phyloP scores from a whole-genome alignment of 352 stramenopile species.

The Hyaloperonospora brassicae region DNA sequence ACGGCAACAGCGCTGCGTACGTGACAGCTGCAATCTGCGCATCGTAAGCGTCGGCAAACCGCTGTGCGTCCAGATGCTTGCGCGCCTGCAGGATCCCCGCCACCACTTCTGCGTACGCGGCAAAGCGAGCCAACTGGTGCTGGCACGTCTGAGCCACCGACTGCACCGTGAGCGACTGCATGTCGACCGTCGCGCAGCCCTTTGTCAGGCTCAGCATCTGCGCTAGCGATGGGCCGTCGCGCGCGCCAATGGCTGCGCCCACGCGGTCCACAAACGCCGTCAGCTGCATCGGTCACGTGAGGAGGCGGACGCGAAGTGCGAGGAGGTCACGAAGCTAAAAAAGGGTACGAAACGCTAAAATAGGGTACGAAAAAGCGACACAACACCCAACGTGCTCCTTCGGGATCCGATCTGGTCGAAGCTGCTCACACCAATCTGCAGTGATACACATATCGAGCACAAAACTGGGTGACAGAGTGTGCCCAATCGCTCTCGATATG shows the following conservation, averaged over 20 bases:
- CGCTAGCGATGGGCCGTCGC: conserved; percentile 45
- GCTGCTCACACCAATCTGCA: no score
- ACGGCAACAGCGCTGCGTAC: conserved; percentile 22
- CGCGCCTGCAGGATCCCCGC: conserved; percentile 55
- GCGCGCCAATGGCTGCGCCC: conserved; percentile 33
- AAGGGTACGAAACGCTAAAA: no score
- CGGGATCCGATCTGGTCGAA: no score
- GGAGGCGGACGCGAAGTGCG: no score
- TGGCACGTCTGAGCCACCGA: conserved; percentile 48
- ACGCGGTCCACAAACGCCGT: conserved; percentile 56
- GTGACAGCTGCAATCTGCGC: conserved; percentile 65
- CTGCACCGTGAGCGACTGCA: conserved; percentile 36
- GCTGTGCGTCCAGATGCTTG: conserved; percentile 38
- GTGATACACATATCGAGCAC: no score
- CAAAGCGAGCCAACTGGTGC: conserved; percentile 49
- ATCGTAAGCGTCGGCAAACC: conserved; percentile 51
- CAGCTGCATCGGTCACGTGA: conserved; percentile 37
- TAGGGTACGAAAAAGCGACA: no score
- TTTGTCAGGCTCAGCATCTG: conserved; percentile 43
- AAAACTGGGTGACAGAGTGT: no score
- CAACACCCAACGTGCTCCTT: no score
- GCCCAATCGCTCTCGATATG: no score
- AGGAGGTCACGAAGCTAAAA: no score
- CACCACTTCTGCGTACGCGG: conserved; percentile 50
- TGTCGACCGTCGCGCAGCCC: conserved; percentile 27